Evolutionary conservation across 345 rosid genomes (phyloP), one percentile per base, ranked within the genome.

Genomic region (Ricinus communis): DNA sequence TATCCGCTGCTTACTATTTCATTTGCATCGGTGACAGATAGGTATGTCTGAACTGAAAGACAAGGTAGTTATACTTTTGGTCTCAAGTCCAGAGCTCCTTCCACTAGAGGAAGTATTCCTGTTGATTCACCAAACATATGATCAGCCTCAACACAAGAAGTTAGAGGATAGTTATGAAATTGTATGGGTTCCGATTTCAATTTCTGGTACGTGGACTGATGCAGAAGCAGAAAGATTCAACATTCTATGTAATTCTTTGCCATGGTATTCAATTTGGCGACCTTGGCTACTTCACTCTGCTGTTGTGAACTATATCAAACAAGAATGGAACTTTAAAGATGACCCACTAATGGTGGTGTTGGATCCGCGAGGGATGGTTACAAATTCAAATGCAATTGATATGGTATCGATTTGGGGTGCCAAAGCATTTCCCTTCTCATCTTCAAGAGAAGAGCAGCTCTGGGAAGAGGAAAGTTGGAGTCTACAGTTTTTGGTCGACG

Each of bases 331-430:
- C 30, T 87, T 69, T 43, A 62, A 67, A 75, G 90, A 75, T 22
- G 78, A 73, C 47, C 81, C 91, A 22, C 63, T 82, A 21, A 85
- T 82, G 83, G 88, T 85, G 30, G 93, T 82, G 46, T 66, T 93
- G 74, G 90, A 89, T 79, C 22, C 83, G 5, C 62, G 77, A 13
- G 98, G 97, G 57, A 73, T 24, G 68, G 65, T 87, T 24, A 83
- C 79, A 52, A 85, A 91, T 75, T 69, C 65, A 63, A 88, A 89
- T 66, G 93, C 93, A 25, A 74, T 91, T 61, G 90, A 93, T 74
- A 89, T 89, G 93, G 75, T 87, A 55, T 50, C 82, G 64, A 83
- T 89, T 21, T 91, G 98, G 98, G 96, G 97, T 74, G 77, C 82
- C 53, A 68, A 62, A 56, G 93, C 96, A 47, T 88, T 81, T 57